These are phyloP conservation scores for Cutaneotrichosporon arboriforme DNA, from an alignment of 1,284 basidiomycete species.

Conservation along the genomic window DNA sequence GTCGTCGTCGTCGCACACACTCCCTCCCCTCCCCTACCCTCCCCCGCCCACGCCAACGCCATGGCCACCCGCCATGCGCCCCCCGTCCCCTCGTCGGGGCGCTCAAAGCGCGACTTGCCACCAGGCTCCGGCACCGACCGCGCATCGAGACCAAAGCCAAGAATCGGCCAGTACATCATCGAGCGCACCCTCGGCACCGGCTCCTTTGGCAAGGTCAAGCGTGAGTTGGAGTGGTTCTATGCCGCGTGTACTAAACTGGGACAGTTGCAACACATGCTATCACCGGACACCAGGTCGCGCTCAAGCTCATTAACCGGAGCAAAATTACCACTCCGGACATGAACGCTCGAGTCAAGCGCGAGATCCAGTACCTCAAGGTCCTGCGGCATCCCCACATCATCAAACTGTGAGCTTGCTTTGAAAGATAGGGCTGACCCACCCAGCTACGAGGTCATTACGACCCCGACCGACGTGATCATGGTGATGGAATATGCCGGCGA, in stretches of 20 bases:
- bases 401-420: slow-evolving; percentile 66
- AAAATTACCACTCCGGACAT: slow-evolving; percentile 89
- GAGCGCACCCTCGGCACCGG: slow-evolving; percentile 59
- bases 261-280: slow-evolving; percentile 88
- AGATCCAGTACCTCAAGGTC: slow-evolving; percentile 91
- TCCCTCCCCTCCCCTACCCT: background rate
- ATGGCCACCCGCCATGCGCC: slow-evolving; percentile 45
- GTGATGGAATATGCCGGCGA: slow-evolving; percentile 89
- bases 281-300: slow-evolving; percentile 91
- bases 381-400: slow-evolving; percentile 91
- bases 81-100: slow-evolving; percentile 28
- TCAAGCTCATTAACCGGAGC: slow-evolving; percentile 95
- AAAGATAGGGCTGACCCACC: background rate
- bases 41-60: background rate
- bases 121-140: slow-evolving; percentile 7
- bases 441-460: slow-evolving; percentile 93
- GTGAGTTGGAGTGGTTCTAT: slow-evolving; percentile 53
- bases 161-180: slow-evolving; percentile 50
- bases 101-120: slow-evolving; percentile 12
- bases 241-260: background rate
- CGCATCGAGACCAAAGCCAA: slow-evolving; percentile 31
- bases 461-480: slow-evolving; percentile 88
- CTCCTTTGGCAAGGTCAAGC: slow-evolving; percentile 97
- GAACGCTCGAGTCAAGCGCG: slow-evolving; percentile 84
- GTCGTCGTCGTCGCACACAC: too few species aligned